Base-by-base conservation (phyloP, 768 basidiomycete species). In the Dacryopinax primogenitus region DNA sequence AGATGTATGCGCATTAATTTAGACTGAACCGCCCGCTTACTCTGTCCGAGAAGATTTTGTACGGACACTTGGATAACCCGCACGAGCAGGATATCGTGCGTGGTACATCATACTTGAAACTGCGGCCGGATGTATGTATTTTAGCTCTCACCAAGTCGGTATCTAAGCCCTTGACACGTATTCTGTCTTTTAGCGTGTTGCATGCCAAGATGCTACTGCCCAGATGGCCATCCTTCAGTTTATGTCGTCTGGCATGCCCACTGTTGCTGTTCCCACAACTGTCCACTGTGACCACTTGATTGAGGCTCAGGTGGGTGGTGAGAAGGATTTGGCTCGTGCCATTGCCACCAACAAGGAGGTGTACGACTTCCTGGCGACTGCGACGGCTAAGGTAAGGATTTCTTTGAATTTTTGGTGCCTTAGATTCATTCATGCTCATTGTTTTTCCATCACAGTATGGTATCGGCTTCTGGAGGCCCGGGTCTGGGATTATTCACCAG, bases 221-320 rank as follows among this genome's bases (percentile, higher is more conserved):
- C 75, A 98, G 91, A 99, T 99, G 96, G 96, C 96, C 21, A 84
- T 99, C 65, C 83, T 99, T 69, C 96, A 99, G 82, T 99, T 99
- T 84, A 99, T 99, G 96, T 97, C 96, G 63, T 93, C 96, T 18
- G 95, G 95, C 68, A 93, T 99, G 84, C 91, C 91, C 74, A 95
- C 92, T 51, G 92, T 91, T 39, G 95, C 95, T 51, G 94, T 97
- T 68, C 95, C 95, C 34, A 95, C 95, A 69, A 95, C 96, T 68
- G 96, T 99, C 47, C 95, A 99, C 82, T 97, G 94, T 74, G 95
- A 99, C 79, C 95, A 99, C 78, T 83, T 99, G 74, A 97, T 99
- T 73, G 92, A 97, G 80, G 95, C 95, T 39, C 95, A 97, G 75
- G 75, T 93, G 63, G 94, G 93, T 64, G 94, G 95, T 75, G 86